A percentile compares a stretch with the other conserved stretches of the same genome.
These are phyloP conservation scores for Colletotrichum theobromicola DNA, from an alignment of 2,329 filamentous ascomycete species.

Conservation along the genomic window DNA sequence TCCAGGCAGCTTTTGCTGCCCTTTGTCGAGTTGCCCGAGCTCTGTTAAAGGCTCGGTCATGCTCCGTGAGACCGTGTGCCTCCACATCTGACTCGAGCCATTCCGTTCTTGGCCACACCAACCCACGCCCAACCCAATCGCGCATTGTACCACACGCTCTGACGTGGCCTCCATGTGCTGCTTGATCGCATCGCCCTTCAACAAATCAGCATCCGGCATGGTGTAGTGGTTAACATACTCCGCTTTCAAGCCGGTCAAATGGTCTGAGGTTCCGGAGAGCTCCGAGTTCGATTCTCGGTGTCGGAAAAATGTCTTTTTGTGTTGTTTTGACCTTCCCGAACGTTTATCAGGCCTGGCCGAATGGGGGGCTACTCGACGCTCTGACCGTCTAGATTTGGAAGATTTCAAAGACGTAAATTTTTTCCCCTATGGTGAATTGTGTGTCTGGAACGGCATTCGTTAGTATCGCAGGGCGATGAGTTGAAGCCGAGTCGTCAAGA, in stretches of 20 bases:
- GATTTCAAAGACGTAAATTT: too few species aligned
- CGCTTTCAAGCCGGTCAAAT: not conserved
- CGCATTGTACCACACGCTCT: not conserved
- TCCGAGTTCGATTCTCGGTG: conserved; percentile 10
- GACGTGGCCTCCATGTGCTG: not conserved
- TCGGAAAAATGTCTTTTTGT: not conserved
- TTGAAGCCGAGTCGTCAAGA: too few species aligned
- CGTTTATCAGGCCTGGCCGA: too few species aligned
- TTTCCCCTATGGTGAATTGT: too few species aligned
- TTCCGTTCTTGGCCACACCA: not conserved
- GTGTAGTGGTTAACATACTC: conserved; percentile 16
- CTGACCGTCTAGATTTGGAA: too few species aligned
- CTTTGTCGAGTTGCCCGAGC: not conserved
- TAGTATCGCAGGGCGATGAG: too few species aligned
- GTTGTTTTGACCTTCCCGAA: not conserved
- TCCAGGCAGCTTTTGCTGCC: not conserved
- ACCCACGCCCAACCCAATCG: not conserved
- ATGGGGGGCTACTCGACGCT: too few species aligned
- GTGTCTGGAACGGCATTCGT: too few species aligned
- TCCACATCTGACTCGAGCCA: not conserved
- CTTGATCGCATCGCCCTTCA: not conserved
- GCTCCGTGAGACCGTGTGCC: not conserved
- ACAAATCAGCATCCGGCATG: not conserved
- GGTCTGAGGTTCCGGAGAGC: not conserved
- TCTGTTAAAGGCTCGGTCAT: not conserved